Conservation (phyloP, 2,329 filamentous ascomycete genomes). For the Thyridium curvatum region DNA sequence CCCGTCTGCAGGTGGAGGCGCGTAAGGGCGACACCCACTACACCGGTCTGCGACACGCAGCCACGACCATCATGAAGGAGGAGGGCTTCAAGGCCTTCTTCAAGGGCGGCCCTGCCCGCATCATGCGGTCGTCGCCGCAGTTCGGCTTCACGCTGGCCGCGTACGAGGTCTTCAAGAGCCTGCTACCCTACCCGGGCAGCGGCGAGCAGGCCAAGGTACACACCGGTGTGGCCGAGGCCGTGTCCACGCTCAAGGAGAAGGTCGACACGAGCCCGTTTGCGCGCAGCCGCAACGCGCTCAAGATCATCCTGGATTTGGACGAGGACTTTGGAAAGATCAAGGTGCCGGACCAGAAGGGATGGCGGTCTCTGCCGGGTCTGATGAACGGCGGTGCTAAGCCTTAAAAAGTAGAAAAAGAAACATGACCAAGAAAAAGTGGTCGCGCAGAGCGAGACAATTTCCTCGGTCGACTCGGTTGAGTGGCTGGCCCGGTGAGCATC, state of each 20-base stretch:
- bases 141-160: constrained; percentile 96
- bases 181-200: constrained; percentile 71
- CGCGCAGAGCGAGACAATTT: too few species aligned
- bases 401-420: too few species aligned
- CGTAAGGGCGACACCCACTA: constrained; percentile 91
- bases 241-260: constrained; percentile 57
- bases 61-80: constrained; percentile 75
- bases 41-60: constrained; percentile 80
- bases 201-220: constrained; percentile 43
- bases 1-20: constrained; percentile 91
- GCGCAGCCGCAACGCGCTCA: constrained; percentile 80
- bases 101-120: constrained; percentile 94
- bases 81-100: constrained; percentile 97
- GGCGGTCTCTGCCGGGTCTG: constrained; percentile 45
- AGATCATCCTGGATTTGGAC: constrained; percentile 91
- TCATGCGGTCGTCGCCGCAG: constrained; percentile 90
- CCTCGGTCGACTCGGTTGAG: too few species aligned
- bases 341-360: constrained; percentile 46
- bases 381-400: constrained; percentile 33
- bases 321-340: constrained; percentile 80
- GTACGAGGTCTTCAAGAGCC: constrained; percentile 83
- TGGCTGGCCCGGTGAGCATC: too few species aligned
- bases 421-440: too few species aligned
- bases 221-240: constrained; percentile 56
- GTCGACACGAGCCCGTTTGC: constrained; percentile 45